Conservation (phyloP, 441 rosid genomes). For the Populus hybrid region DNA sequence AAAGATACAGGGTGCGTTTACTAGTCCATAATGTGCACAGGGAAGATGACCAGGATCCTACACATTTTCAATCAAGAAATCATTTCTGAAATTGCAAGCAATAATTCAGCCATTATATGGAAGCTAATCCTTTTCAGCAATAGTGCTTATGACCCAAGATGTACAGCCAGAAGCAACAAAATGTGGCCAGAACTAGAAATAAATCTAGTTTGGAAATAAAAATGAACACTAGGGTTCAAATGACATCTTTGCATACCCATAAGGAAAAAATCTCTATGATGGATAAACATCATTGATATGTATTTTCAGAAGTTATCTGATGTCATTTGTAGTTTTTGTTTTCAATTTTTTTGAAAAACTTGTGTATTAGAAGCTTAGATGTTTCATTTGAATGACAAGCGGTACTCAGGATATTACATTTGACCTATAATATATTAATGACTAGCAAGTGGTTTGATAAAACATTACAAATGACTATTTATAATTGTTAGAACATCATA, state of each 20-base stretch:
- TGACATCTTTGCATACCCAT: constrained; percentile 42
- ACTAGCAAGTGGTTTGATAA: too few relatives aligned
- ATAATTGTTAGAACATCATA: too few relatives aligned
- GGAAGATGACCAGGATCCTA: constrained; percentile 98
- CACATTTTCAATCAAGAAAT: constrained; percentile 76
- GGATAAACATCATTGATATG: constrained; percentile 29
- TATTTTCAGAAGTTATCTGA: too few relatives aligned
- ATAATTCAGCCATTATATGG: background rate
- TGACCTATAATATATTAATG: too few relatives aligned
- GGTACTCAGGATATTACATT: too few relatives aligned
- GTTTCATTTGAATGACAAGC: too few relatives aligned
- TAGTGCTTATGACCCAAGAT: background rate
- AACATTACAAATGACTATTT: too few relatives aligned
- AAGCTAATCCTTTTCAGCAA: background rate
- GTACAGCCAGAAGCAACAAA: background rate
- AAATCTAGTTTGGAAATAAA: background rate
- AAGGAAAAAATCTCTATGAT: constrained; percentile 72
- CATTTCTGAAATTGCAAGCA: constrained; percentile 55
- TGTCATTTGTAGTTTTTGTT: too few relatives aligned
- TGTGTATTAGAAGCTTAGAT: too few relatives aligned
- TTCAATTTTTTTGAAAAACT: too few relatives aligned
- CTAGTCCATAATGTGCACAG: constrained; percentile 75
- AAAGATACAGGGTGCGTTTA: constrained; percentile 65
- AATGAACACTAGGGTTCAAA: background rate
- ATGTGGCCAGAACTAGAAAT: background rate